These are phyloP conservation scores for Verticillium zaregamsianum DNA, from an alignment of 2,329 filamentous ascomycete genomes.

Conservation along the genomic window DNA sequence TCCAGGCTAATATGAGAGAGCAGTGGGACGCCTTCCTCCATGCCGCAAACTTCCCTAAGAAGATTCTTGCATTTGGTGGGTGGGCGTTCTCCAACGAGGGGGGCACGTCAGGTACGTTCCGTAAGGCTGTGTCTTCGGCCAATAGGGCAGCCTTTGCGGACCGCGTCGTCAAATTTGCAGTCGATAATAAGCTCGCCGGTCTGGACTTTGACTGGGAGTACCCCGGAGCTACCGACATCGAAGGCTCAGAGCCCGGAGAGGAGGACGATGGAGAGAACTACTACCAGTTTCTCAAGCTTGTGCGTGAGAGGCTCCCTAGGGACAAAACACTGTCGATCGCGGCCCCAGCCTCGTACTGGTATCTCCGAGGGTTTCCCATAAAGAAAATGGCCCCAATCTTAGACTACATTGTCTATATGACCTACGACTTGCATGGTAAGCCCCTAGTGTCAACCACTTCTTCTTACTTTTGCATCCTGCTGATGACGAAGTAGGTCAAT, in stretches of 20 bases:
- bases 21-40: too few relatives aligned
- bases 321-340: neutral
- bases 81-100: too few relatives aligned
- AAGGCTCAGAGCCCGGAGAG: conserved; percentile 10
- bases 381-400: neutral
- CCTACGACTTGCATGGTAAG: conserved; percentile 25
- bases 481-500: neutral
- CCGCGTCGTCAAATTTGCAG: neutral
- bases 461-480: neutral
- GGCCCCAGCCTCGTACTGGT: conserved; percentile 1
- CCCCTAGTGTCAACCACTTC: too few relatives aligned
- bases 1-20: too few relatives aligned
- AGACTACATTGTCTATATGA: conserved; percentile 9
- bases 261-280: conserved; percentile 13
- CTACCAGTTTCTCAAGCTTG: too few relatives aligned
- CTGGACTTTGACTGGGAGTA: conserved; percentile 46
- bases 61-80: too few relatives aligned
- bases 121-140: too few relatives aligned
- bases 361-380: neutral
- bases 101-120: too few relatives aligned
- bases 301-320: neutral
- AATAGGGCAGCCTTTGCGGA: too few relatives aligned
- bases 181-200: neutral
- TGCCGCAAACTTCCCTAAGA: too few relatives aligned
- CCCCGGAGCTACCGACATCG: conserved; percentile 23